Base-by-base conservation (phyloP, 495 filamentous ascomycete species). In the Articulospora tetracladia region DNA sequence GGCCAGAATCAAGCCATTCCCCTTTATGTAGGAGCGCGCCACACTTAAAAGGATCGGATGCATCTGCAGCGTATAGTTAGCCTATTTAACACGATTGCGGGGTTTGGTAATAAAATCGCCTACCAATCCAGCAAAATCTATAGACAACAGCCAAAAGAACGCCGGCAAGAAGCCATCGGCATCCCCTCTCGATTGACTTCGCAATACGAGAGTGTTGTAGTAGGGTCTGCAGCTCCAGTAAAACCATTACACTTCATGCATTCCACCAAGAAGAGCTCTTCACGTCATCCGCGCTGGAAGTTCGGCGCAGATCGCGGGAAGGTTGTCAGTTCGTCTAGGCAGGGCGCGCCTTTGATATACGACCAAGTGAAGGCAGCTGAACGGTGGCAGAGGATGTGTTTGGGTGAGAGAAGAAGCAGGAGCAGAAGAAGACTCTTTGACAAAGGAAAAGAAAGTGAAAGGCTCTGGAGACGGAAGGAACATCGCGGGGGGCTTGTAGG, bases 11-110 rank as follows among this genome's bases (percentile, higher is more conserved):
- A 13, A 81, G 72, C 84, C 84, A 86, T 55, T 70, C 50, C 26
- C 84, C 83, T 36, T 77, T 68, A 39, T 73, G 72, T 24, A 86
- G 64, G 55, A 85, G 72, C 28, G 83, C 77, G 25, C 64, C 66
- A 64, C 84, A 87, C 69, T 79, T 82, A 64, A 75, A 76, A 3
- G 77, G 79, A 67, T 86, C 84, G 26, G 63, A 52, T 4, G 70
- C 58, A 69, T 82, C 80, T 81, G 53, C 17, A 57, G 39, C 20
- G 15, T 3, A 22, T 32, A 22, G 48, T 32, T 32, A 41, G 30
- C 1, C 1, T 41, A 20, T 1, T 39, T 19, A 12, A 6, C n/a
- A 36, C 2, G n/a, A 22, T 27, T 6, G 20, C 48, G 54, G 20
- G 10, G 39, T n/a, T 3, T 19, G 3, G 39, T 3, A 44, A 34